phyloP scores from a whole-genome alignment of 2,329 filamentous ascomycete genomes.

The Claviceps purpurea region DNA sequence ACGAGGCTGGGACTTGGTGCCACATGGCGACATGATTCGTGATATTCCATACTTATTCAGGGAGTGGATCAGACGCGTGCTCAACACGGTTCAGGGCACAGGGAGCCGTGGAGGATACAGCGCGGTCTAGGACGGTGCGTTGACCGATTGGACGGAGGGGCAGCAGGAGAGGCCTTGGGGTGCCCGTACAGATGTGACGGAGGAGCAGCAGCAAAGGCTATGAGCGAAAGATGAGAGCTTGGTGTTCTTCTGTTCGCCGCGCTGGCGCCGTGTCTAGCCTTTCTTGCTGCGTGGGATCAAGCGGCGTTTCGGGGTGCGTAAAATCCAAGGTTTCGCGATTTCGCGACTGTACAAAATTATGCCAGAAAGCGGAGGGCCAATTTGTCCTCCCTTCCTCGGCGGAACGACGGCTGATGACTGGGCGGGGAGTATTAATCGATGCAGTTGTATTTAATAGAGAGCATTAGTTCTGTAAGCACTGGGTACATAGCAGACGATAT shows the following conservation, averaged over 20 bases:
- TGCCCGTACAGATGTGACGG: background rate
- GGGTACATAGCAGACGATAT: too few species aligned
- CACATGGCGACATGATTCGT: conserved; percentile 82
- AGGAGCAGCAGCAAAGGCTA: background rate
- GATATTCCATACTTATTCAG: conserved; percentile 86
- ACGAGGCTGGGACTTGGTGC: conserved; percentile 85
- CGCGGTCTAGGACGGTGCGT: conserved; percentile 50
- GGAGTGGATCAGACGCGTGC: conserved; percentile 68
- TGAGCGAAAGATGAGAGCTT: background rate
- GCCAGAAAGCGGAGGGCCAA: background rate
- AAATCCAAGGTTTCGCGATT: conserved; percentile 8
- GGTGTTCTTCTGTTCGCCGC: background rate
- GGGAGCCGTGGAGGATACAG: conserved; percentile 86
- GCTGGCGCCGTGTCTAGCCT: background rate
- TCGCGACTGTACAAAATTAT: conserved; percentile 13
- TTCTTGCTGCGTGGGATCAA: background rate
- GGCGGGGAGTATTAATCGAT: too few species aligned
- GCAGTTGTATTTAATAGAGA: too few species aligned
- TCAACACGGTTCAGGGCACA: conserved; percentile 73
- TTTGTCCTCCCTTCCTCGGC: background rate
- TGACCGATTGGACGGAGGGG: background rate
- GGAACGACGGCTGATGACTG: too few species aligned
- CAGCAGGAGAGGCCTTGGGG: background rate
- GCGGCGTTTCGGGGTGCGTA: conserved; percentile 15
- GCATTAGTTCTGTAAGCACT: too few species aligned